Conservation (phyloP, 139 green algal genomes). For the Tetraselmis chui region DNA sequence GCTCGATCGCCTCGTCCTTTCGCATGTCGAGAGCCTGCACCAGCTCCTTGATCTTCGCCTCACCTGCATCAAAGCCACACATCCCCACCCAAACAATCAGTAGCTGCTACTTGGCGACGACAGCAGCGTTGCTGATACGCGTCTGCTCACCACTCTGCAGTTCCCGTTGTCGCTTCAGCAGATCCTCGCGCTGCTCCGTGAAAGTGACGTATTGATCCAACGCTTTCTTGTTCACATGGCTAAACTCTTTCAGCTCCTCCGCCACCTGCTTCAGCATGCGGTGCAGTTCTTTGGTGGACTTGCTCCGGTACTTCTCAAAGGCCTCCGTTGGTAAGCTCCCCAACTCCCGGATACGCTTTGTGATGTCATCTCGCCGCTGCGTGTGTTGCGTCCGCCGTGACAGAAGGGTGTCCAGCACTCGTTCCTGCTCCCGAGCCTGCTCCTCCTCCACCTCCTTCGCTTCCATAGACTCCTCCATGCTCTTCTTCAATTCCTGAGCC, state of each 20-base stretch:
- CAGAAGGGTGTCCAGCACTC: constrained; percentile 54
- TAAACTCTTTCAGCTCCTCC: constrained; percentile 57
- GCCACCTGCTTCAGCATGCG: constrained; percentile 49
- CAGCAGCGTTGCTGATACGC: not conserved
- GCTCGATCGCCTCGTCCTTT: constrained; percentile 95
- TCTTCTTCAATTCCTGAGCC: constrained; percentile 24
- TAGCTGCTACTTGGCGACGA: too few relatives aligned
- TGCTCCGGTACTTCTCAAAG: constrained; percentile 67
- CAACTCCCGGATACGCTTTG: constrained; percentile 80
- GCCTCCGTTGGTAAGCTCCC: constrained; percentile 81
- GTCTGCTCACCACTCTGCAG: constrained; percentile 12
- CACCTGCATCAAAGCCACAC: constrained; percentile 3
- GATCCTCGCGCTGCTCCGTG: constrained; percentile 78
- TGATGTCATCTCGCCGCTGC: constrained; percentile 58
- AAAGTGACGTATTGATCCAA: constrained; percentile 90
- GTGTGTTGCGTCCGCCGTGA: constrained; percentile 36
- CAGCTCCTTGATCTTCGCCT: constrained; percentile 73
- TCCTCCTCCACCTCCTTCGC: constrained; percentile 21
- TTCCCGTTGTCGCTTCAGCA: constrained; percentile 51
- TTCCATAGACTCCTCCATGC: constrained; percentile 37
- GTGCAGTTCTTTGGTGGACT: constrained; percentile 59
- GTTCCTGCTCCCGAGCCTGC: constrained; percentile 26
- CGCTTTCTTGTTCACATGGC: constrained; percentile 91
- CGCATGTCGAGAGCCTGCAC: constrained; percentile 84
- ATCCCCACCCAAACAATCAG: too few relatives aligned